Evolutionary conservation across 2,329 filamentous ascomycete species (phyloP).

Genomic region (Trichoderma koningiopsis): DNA sequence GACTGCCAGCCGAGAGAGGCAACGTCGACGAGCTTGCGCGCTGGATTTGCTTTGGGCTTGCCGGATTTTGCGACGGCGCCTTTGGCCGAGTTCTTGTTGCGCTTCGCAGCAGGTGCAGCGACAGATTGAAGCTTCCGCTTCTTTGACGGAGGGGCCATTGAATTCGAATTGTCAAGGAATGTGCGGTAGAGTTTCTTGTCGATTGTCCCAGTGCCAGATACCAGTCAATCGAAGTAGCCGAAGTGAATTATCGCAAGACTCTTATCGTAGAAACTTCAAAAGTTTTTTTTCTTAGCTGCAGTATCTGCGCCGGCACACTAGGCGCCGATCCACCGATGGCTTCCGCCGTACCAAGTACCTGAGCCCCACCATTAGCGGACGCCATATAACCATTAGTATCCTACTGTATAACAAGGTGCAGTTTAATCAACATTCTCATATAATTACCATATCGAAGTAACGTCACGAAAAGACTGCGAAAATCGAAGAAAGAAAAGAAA

Average conservation of each 20-base stretch:
- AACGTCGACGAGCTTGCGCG: slow-evolving; percentile 44
- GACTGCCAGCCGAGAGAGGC: slow-evolving; percentile 63
- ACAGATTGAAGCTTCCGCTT: slow-evolving; percentile 45
- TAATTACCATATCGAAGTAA: no score
- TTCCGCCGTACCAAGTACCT: background rate
- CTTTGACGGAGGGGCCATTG: slow-evolving; percentile 40
- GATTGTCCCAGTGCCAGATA: background rate
- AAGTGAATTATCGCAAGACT: background rate
- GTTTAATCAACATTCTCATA: background rate
- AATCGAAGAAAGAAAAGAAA: background rate
- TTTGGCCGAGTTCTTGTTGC: slow-evolving; percentile 37
- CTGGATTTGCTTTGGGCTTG: slow-evolving; percentile 27
- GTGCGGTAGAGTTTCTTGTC: background rate
- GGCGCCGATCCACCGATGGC: slow-evolving; percentile 14
- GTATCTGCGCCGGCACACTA: slow-evolving; percentile 18
- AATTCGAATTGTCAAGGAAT: background rate
- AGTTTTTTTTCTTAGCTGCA: slow-evolving; percentile 1
- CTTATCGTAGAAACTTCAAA: slow-evolving; percentile 18
- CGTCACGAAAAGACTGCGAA: background rate
- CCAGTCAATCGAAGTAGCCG: background rate
- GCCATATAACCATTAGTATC: background rate
- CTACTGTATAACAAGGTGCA: background rate
- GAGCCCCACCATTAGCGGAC: background rate
- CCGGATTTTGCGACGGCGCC: slow-evolving; percentile 27
- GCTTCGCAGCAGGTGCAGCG: slow-evolving; percentile 41